Percentiles rank a stretch among this genome's conserved stretches.
phyloP scores from a whole-genome alignment of 345 rosid species.

The Brassica juncea region DNA sequence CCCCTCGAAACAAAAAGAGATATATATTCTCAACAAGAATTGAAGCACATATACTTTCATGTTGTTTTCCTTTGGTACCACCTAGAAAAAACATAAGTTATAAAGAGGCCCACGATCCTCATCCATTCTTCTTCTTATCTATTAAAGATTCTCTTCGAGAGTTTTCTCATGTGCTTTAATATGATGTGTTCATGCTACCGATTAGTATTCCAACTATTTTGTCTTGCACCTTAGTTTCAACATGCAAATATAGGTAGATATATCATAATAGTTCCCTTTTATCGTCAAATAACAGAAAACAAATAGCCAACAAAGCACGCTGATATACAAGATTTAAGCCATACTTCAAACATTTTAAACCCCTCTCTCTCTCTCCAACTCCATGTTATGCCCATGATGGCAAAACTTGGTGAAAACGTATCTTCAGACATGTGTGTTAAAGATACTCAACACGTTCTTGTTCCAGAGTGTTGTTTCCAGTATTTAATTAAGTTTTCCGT shows the following conservation, averaged over 20 bases:
- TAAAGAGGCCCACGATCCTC: neutral
- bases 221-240: neutral
- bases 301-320: neutral
- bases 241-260: neutral
- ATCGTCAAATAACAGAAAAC: neutral
- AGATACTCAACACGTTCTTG: neutral
- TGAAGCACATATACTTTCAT: neutral
- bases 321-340: neutral
- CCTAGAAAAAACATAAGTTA: neutral
- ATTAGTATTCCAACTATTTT: neutral
- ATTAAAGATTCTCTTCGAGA: neutral
- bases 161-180: neutral
- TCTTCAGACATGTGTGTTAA: neutral
- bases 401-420: neutral
- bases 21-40: neutral
- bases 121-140: conserved; percentile 4
- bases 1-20: neutral
- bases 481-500: neutral
- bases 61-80: neutral
- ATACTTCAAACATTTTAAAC: neutral
- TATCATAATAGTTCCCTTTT: neutral
- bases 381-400: neutral
- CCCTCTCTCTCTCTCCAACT: neutral
- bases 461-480: neutral
- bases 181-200: neutral